Base-by-base conservation (phyloP, 176 grass and related monocot species). In the Juncus effusus region DNA sequence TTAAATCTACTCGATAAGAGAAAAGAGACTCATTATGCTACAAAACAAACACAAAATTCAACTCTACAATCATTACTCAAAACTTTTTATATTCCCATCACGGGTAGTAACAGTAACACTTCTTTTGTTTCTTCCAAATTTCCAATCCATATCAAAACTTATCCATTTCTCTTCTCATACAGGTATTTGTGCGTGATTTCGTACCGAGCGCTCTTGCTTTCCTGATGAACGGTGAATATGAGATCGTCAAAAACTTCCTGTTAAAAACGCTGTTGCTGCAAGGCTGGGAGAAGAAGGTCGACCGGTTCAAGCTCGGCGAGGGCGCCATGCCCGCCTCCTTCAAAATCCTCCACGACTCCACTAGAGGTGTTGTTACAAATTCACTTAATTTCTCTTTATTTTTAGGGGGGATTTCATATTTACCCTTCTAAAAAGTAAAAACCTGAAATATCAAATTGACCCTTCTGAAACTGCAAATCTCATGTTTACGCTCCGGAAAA, bases 271-370 rank as follows among this genome's bases (percentile, higher is more conserved):
- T 96, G 61, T 70, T 79, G 67, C 81, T 96, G 60, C 91, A 96
- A 73, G 79, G 91, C 36, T 96, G 87, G 87, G 91, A 90, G 78
- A 96, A 96, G 72, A 67, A 64, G 67, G 77, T 96, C 65, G 91
- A 96, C 77, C 84, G 91, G 51, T 96, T 96, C 91, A 96, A 96
- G 84, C 87, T 96, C 0, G 91, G 91, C 0, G 91, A 96, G 70
- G 91, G 91, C 16, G 91, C 76, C 61, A 96, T 96, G 91, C 91
- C 91, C 35, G 91, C 91, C 45, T 90, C 87, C 66, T 96, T 96
- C 73, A 96, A 96, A 76, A 87, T 90, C 70, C 81, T 87, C 28
- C 89, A 90, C 60, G 84, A 90, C 67, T 61, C 87, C 9, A 83
- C 51, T 63, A 75, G 84, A 56, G 79, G 74, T 40, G 19, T 28